Base-by-base conservation (phyloP, 805 yeast species). In the Saccharomycopsis amapae region DNA sequence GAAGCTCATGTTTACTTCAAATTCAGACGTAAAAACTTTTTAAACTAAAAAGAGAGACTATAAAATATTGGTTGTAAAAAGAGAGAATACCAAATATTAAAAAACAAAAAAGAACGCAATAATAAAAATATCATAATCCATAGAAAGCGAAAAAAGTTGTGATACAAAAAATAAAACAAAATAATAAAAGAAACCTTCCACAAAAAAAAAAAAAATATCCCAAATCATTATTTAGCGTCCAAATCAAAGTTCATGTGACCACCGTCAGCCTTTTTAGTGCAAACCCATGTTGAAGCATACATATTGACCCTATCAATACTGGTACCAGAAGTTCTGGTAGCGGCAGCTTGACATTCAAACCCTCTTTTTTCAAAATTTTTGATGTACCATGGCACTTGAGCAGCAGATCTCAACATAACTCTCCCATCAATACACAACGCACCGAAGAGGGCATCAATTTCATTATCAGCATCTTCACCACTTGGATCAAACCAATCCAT, bases 231-330 rank as follows among this genome's bases (percentile, higher is more conserved):
- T n/a, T n/a, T n/a, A n/a, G n/a, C n/a, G n/a, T n/a, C n/a, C n/a
- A n/a, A n/a, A n/a, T n/a, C n/a, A n/a, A n/a, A n/a, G 30, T 26
- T 60, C 63, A 59, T 54, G 47, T 55, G 58, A 23, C 58, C 55
- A 5, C 50, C 55, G 45, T 54, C 53, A 47, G 9, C 39, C 9
- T 37, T 50, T 59, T 83, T 83, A 24, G 81, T 78, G 61, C 89
- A 81, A 17, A 85, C 76, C 94, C 94, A 85, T 1, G 94, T 84
- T 2, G 90, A 81, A 2, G 94, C 93, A 60, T 85, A 85, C 94
- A 85, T 85, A 63, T 85, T 85, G 53, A 79, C 82, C 53, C 94
- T 71, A 61, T 85, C 94, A 60, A 85, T 85, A 48, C 83, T 69
- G 45, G 68, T 64, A 6, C 85, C 85, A 18, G 79, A 62, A 44